Conservation (phyloP, 192 early-diverging fungal species). For the Coemansia sp. region DNA sequence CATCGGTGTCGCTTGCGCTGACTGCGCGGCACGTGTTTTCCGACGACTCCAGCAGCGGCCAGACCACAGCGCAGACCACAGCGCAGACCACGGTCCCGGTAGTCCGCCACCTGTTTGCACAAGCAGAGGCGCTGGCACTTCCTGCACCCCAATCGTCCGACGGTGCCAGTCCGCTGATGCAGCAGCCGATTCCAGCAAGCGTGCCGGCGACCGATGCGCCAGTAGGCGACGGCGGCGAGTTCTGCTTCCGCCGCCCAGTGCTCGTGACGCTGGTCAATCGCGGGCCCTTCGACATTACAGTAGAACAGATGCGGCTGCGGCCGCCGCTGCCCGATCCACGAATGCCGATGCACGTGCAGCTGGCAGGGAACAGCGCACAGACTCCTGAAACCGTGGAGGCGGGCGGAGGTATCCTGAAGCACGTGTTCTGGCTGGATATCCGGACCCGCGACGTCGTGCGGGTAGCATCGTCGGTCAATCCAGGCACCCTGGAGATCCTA, state of each 20-base stretch:
- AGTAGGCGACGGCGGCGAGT: constrained; percentile 18
- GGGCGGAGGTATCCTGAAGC: constrained; percentile 11
- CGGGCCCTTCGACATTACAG: constrained; percentile 26
- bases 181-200: not conserved
- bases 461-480: constrained; percentile 17
- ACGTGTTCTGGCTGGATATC: constrained; percentile 45
- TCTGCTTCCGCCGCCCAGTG: constrained; percentile 39
- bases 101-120: constrained; percentile 23
- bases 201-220: constrained; percentile 1
- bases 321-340: constrained; percentile 10
- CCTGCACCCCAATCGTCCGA: not conserved
- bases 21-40: constrained; percentile 5
- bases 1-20: not conserved
- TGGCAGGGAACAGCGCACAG: constrained; percentile 17
- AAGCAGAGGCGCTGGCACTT: constrained; percentile 8
- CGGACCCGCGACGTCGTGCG: constrained; percentile 27
- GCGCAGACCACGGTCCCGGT: constrained; percentile 24
- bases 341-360: constrained; percentile 12
- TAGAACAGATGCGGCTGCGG: constrained; percentile 17
- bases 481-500: constrained; percentile 26
- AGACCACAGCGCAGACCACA: not conserved
- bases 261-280: constrained; percentile 26
- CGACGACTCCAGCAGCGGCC: not conserved
- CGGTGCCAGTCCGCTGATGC: not conserved
- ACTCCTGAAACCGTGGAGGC: not conserved